A percentile compares a stretch with the other conserved stretches of the same genome.
phyloP scores from a whole-genome alignment of 2,329 filamentous ascomycete genomes.

The Fusarium euwallaceae region DNA sequence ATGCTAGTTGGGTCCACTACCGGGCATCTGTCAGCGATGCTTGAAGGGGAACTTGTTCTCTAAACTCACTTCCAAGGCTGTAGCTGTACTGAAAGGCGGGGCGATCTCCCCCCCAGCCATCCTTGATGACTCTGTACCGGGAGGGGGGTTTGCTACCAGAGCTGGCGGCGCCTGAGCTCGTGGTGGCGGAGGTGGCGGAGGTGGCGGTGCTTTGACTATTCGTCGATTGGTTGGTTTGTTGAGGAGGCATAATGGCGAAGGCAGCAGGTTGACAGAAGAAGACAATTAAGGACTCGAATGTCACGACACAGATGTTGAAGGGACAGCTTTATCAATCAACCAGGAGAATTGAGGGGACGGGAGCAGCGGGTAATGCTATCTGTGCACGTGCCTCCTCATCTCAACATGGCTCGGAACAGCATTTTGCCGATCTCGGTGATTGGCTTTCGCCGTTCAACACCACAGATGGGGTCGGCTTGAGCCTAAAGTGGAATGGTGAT shows the following conservation, averaged over 20 bases:
- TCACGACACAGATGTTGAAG: background rate
- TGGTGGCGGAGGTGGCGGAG: background rate
- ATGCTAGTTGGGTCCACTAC: conserved; percentile 14
- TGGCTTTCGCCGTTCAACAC: background rate
- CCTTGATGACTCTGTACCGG: conserved; percentile 7
- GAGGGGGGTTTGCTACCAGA: background rate
- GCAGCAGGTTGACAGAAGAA: background rate
- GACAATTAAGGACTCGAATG: background rate
- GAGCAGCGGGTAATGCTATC: background rate
- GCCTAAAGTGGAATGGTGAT: background rate
- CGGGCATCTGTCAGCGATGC: background rate
- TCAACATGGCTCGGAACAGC: background rate
- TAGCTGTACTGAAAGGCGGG: conserved; percentile 11
- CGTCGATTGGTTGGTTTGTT: background rate
- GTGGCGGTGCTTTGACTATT: background rate
- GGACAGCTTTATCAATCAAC: background rate
- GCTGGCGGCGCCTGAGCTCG: background rate
- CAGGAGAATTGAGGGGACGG: background rate
- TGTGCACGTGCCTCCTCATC: background rate
- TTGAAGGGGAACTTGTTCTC: background rate
- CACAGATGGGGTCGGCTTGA: background rate
- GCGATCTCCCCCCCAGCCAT: conserved; percentile 14
- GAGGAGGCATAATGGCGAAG: background rate
- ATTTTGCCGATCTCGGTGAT: background rate
- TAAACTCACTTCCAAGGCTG: background rate